Base-by-base conservation (phyloP, 1,139 yeast species). In the Diutina sp. region DNA sequence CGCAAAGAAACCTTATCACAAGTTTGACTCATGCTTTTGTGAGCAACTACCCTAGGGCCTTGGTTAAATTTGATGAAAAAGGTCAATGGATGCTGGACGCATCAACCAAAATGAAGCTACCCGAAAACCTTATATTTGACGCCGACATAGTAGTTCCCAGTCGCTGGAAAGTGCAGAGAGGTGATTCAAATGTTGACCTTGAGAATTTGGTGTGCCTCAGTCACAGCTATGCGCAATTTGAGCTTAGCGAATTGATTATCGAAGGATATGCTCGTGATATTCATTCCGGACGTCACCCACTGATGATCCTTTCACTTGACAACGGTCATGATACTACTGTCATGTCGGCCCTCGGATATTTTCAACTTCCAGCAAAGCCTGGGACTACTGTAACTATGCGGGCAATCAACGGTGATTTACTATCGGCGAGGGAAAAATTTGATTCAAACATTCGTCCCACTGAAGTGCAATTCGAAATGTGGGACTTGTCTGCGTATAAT, bases 301-400 rank as follows among this genome's bases (percentile, higher is more conserved):
- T 29, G 18, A 38, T 21, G 11, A 18, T 50, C 8, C 41, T 50
- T 16, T 14, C 12, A 6, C 32, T 32, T 6, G 53, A 30, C 16
- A 32, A 32, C 11, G 53, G 44, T n/a, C 7, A 32, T 4, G 41
- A 50, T 61, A 86, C 96, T 0, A 72, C 71, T 53, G 82, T 88
- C 3, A 84, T 89, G 91, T 78, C 87, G 0, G 82, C 84, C 57
- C 69, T 83, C 56, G 96, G 96, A 0, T 90, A 90, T 67, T 76
- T 86, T 59, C 96, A 90, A 67, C 70, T 90, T 54, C 80, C 80
- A 60, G 83, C 85, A 0, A 73, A 72, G 54, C 93, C 93, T 0
- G 96, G 96, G 0, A 57, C 6, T 16, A 28, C 14, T 28, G 60
- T 45, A 51, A 58, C 21, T 59, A 73, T 4, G 62, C 77, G 9